Conservation (phyloP, 257 asterid species). For the Nemophila menziesii region DNA sequence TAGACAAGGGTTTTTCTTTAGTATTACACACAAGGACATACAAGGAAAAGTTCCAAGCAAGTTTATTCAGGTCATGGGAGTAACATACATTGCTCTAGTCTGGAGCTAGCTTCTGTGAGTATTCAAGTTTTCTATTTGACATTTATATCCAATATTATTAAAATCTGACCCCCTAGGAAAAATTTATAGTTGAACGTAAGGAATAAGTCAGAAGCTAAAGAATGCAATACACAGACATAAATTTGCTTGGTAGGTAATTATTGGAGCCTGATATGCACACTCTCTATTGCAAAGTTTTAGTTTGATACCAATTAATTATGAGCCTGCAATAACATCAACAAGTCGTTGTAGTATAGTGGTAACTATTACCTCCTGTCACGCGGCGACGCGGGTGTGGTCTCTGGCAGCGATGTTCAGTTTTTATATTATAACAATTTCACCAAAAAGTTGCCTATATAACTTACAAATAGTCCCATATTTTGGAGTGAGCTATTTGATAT, state of each 20-base stretch:
- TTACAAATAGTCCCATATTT: too few species aligned
- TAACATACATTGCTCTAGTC: conserved; percentile 80
- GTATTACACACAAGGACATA: conserved; percentile 81
- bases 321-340: too few species aligned
- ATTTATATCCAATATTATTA: conserved; percentile 9
- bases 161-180: conserved; percentile 16
- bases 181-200: conserved; percentile 63
- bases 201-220: conserved; percentile 94
- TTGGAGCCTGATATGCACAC: conserved; percentile 10
- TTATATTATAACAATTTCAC: too few species aligned
- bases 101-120: conserved; percentile 92
- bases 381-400: too few species aligned
- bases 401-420: too few species aligned
- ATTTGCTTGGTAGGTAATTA: conserved; percentile 79
- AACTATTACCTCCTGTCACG: too few species aligned
- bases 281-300: too few species aligned
- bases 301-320: too few species aligned
- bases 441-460: too few species aligned
- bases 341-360: too few species aligned
- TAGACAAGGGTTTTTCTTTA: conserved; percentile 90
- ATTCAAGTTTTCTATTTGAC: conserved; percentile 4
- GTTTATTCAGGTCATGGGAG: conserved; percentile 99
- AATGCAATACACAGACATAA: conserved; percentile 78
- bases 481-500: too few species aligned
- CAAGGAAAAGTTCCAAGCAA: conserved; percentile 82